Evolutionary conservation across 768 basidiomycete genomes (phyloP).

Genomic region (Dendrothele bispora): DNA sequence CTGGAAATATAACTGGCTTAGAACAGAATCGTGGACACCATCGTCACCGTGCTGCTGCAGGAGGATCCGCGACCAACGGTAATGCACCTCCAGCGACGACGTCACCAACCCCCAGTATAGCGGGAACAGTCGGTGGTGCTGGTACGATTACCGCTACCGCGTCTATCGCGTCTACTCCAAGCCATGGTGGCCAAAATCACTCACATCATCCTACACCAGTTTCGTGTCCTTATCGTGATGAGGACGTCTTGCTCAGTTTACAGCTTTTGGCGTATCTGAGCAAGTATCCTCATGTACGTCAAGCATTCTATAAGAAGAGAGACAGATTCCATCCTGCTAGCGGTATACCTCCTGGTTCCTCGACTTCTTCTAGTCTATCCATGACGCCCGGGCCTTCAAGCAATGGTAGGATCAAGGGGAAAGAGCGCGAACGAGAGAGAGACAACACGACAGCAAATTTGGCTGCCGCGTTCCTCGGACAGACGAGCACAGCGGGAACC

Average conservation of each 20-base stretch:
- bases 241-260: constrained; percentile 87
- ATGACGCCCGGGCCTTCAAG: not conserved
- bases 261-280: constrained; percentile 95
- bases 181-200: constrained; percentile 29
- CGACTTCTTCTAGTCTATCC: constrained; percentile 1
- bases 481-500: too few species aligned
- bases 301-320: constrained; percentile 90
- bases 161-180: constrained; percentile 12
- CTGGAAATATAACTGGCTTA: too few species aligned
- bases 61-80: too few species aligned
- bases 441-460: constrained; percentile 17
- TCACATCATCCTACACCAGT: constrained; percentile 31
- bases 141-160: constrained; percentile 6
- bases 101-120: too few species aligned
- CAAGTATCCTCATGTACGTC: constrained; percentile 96
- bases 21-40: too few species aligned
- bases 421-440: constrained; percentile 35
- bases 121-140: too few species aligned
- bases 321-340: constrained; percentile 81
- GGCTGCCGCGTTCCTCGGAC: too few species aligned
- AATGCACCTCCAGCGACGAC: too few species aligned
- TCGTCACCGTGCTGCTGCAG: too few species aligned
- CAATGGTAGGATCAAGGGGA: constrained; percentile 10
- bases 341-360: constrained; percentile 29
- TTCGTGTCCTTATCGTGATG: constrained; percentile 83